Base-by-base conservation (phyloP, 2,329 filamentous ascomycete genomes). In the Penicillium sp. region DNA sequence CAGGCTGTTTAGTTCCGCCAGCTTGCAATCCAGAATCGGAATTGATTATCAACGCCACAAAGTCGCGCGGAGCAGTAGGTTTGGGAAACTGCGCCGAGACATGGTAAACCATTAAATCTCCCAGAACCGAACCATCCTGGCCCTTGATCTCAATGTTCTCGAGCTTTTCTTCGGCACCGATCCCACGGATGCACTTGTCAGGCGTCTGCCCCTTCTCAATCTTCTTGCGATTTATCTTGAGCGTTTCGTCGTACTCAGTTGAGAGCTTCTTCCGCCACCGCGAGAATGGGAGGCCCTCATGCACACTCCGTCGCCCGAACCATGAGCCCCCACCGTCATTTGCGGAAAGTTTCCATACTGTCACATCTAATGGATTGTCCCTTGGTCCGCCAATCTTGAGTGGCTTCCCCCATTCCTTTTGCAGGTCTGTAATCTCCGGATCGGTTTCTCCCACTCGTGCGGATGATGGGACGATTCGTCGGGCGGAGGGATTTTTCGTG, bases 41-140 rank as follows among this genome's bases (percentile, higher is more conserved):
- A 23, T 86, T 90, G 41, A 95, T 76, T 43, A 94, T 81, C 58
- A 95, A 76, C 5, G 90, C 89, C 50, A 96, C 85, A 72, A 97
- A 97, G 69, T 97, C 93, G 73, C 93, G 81, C 0, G 93, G 89
- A 2, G 92, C 86, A 0, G 91, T 94, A 4, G 93, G 93, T 0
- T 91, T 91, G 0, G 92, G 92, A 65, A 97, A 97, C 70, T 94
- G 89, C 3, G 92, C 92, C 23, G 90, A 93, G 1, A 96, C 82
- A 69, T 93, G 87, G 68, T 90, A 96, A 5, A 96, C 90, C 86
- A 71, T 64, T 16, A 72, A 50, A 36, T 60, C 60, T 2, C 70
- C 71, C 5, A 74, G 38, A 9, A 64, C 50, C 8, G 58, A 56
- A 34, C 56, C 50, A 57, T 45, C 60, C n/a, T 60, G 58, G 53